A percentile compares a stretch with the other conserved stretches of the same genome.
These are phyloP conservation scores for Chlamydomonas schloesseri DNA, from an alignment of 139 green algal genomes.

Conservation along the genomic window DNA sequence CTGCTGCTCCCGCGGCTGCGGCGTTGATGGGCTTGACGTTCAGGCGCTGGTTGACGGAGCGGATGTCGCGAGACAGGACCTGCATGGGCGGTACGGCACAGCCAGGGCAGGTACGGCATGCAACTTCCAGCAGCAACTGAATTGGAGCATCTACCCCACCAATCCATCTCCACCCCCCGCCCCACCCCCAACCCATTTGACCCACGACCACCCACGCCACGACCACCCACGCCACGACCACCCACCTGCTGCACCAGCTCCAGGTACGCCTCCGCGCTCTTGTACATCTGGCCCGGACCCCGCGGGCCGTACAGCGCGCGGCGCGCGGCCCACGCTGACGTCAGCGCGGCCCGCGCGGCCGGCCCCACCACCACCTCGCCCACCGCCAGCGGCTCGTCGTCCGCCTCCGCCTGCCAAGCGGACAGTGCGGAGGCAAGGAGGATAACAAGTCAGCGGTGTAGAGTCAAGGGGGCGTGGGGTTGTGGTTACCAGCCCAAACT, in stretches of 20 bases:
- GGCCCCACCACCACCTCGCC: slow-evolving; percentile 43
- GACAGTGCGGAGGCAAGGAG: too few relatives aligned
- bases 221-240: too few relatives aligned
- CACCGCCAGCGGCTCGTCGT: slow-evolving; percentile 65
- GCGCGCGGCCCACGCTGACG: slow-evolving; percentile 11
- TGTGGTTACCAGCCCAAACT: too few relatives aligned
- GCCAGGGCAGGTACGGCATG: too few relatives aligned
- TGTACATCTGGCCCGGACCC: slow-evolving; percentile 36
- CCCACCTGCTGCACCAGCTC: slow-evolving; percentile 58
- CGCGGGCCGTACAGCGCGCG: not conserved
- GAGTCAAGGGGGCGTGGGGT: too few relatives aligned
- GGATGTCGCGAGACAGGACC: slow-evolving; percentile 81
- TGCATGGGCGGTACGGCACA: slow-evolving; percentile 50
- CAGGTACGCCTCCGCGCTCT: slow-evolving; percentile 21
- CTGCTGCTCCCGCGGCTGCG: not conserved
- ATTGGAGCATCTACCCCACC: too few relatives aligned
- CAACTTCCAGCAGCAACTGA: too few relatives aligned
- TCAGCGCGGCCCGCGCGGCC: not conserved
- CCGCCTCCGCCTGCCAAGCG: slow-evolving; percentile 50
- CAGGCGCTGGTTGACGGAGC: slow-evolving; percentile 74
- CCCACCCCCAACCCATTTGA: too few relatives aligned
- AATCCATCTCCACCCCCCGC: too few relatives aligned
- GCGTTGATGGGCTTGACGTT: slow-evolving; percentile 37
- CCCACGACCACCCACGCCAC: too few relatives aligned
- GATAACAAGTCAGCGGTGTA: too few relatives aligned